Conservation (phyloP, 371 early-diverging fungal genomes). For the Rhizomucor miehei region DNA sequence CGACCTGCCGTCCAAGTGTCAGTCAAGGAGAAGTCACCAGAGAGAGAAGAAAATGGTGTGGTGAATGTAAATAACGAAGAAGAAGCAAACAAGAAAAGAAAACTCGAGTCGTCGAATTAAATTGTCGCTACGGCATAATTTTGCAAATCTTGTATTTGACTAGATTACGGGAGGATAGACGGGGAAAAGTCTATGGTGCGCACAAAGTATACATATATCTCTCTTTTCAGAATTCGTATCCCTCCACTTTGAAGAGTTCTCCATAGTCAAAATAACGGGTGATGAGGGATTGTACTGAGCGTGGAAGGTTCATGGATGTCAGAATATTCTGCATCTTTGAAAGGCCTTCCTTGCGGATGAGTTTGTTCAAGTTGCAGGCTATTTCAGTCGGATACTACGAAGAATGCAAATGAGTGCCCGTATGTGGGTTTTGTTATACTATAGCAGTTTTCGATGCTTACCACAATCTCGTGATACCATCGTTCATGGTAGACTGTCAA, state of each 20-base stretch:
- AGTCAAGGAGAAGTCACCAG: too few species aligned
- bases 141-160: too few species aligned
- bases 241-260: constrained; percentile 82
- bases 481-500: constrained; percentile 77
- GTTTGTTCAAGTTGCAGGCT: constrained; percentile 72
- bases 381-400: constrained; percentile 85
- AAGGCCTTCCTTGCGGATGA: constrained; percentile 82
- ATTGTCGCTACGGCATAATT: too few species aligned
- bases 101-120: too few species aligned
- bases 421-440: too few species aligned
- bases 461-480: constrained; percentile 84
- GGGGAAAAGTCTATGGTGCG: background rate
- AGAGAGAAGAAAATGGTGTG: too few species aligned
- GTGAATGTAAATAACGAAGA: too few species aligned
- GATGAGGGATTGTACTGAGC: constrained; percentile 74
- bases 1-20: too few species aligned
- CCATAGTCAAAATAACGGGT: constrained; percentile 78
- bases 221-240: constrained; percentile 58
- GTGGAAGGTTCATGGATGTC: constrained; percentile 84
- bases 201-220: too few species aligned
- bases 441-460: constrained; percentile 31
- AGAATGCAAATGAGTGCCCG: constrained; percentile 1
- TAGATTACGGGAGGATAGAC: too few species aligned
- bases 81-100: too few species aligned
- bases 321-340: constrained; percentile 89